Evolutionary conservation across 2,329 filamentous ascomycete genomes (phyloP), one percentile per base, ranked within the genome.

Genomic region (Rhytidhysteron rufulum): DNA sequence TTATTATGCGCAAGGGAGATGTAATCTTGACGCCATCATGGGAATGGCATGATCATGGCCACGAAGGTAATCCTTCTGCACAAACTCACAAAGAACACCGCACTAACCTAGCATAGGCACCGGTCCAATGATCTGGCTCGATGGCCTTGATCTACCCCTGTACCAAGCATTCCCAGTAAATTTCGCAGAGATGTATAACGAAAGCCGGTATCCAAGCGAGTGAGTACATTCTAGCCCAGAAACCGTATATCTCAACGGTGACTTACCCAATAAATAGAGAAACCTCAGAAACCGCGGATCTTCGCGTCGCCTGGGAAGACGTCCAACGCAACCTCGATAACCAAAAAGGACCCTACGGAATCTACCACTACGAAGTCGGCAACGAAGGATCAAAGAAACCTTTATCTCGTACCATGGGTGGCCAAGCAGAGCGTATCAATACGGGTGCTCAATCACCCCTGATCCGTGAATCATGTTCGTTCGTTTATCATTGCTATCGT

Each of bases 41-140:
- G 77, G 73, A 78, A 50, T 80, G 74, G 69, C 77, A 79, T 44
- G 78, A 80, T 43, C 77, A 81, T 41, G 78, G 78, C 3, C 80
- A 80, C 34, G 75, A 80, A 41, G 72, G n/a, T n/a, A n/a, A n/a
- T n/a, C n/a, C n/a, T n/a, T n/a, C n/a, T n/a, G n/a, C n/a, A n/a
- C n/a, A n/a, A n/a, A n/a, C n/a, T n/a, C n/a, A n/a, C n/a, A n/a
- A n/a, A n/a, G n/a, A n/a, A n/a, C n/a, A n/a, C n/a, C n/a, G n/a
- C n/a, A n/a, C n/a, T n/a, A n/a, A n/a, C n/a, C n/a, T n/a, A n/a
- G n/a, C n/a, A n/a, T n/a, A n/a, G n/a, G 75, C 7, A 62, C 65
- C 1, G 66, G 65, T 1, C 74, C 75, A 0, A 73, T 79, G 54
- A 72, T 81, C 20, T 81, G 78, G 78, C 62, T 81, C 1, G 78